Base-by-base conservation (phyloP, 2,329 filamentous ascomycete species). In the Aspergillus sp. region DNA sequence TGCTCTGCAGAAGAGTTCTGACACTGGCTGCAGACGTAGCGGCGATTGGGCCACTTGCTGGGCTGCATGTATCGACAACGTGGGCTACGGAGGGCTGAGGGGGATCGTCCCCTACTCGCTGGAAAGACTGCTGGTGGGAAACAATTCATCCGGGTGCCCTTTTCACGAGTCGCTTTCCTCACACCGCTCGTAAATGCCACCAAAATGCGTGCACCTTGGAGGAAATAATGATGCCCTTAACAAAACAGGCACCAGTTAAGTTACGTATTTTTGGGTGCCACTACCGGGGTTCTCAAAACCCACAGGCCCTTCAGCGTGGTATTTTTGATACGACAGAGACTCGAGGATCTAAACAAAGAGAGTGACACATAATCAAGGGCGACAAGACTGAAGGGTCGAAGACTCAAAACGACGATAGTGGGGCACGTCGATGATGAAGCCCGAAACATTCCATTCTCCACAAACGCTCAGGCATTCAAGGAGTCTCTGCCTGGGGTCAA, bases 1-100 rank as follows among this genome's bases (percentile, higher is more conserved):
- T 56, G 39, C 46, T 58, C 51, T 51, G 56, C 58, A 59, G 58
- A 58, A 59, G 56, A 57, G 56, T 45, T 59, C 59, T 50, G 52
- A 59, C 56, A 52, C 56, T 58, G 59, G 45, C 56, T 55, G 52
- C 33, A 37, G 35, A 31, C 27, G 27, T 31, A 35, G 19, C 47
- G 15, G 23, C 33, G 47, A 35, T 50, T 50, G 33, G 47, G 17
- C n/a, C 33, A 40, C 24, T 39, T 44, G 19, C 44, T 55, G 41
- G 27, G 43, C 47, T 39, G 47, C 47, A 24, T 39, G 12, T 33
- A 50, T 15, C 33, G 33, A 35, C 19, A 50, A 50, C 47, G 35
- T 50, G 47, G 47, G 27, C 43, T 51, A 31, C 12, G 9, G 43
- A 35, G 14, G 35, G 51, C 43, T n/a, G 43, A 45, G 6, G 21